phyloP scores from a whole-genome alignment of 305 asterid genomes.

The Fraxinus xanthoxyloides region DNA sequence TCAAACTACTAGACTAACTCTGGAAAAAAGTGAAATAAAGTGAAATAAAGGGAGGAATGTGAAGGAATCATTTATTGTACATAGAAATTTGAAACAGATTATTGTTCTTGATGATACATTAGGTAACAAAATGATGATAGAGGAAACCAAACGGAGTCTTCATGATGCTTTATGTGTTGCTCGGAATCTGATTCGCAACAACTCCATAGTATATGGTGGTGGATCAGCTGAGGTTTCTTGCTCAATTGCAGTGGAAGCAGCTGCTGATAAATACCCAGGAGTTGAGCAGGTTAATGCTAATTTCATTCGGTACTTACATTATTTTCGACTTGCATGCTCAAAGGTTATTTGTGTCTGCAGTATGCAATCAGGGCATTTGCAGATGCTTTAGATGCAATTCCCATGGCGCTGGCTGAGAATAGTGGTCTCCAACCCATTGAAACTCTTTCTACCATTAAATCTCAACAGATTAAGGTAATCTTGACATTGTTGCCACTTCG shows the following conservation, averaged over 20 bases:
- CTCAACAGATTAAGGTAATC: conserved; percentile 87
- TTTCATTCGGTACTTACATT: background rate
- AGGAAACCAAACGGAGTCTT: conserved; percentile 92
- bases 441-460: conserved; percentile 80
- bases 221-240: conserved; percentile 95
- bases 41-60: background rate
- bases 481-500: background rate
- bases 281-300: conserved; percentile 64
- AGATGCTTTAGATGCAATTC: conserved; percentile 84
- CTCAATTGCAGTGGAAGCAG: conserved; percentile 90
- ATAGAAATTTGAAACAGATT: background rate
- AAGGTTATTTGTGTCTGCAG: conserved; percentile 36
- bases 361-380: conserved; percentile 93
- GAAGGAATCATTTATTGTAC: background rate
- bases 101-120: conserved; percentile 27
- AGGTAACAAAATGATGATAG: conserved; percentile 98
- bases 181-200: conserved; percentile 85
- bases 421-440: conserved; percentile 93
- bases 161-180: conserved; percentile 94
- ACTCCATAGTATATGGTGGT: conserved; percentile 94
- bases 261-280: conserved; percentile 88
- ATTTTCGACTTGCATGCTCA: conserved; percentile 12
- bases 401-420: conserved; percentile 97
- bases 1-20: background rate
- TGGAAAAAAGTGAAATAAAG: background rate